Conservation (phyloP, 78 protist genomes). For the Thecamonas trahens region DNA sequence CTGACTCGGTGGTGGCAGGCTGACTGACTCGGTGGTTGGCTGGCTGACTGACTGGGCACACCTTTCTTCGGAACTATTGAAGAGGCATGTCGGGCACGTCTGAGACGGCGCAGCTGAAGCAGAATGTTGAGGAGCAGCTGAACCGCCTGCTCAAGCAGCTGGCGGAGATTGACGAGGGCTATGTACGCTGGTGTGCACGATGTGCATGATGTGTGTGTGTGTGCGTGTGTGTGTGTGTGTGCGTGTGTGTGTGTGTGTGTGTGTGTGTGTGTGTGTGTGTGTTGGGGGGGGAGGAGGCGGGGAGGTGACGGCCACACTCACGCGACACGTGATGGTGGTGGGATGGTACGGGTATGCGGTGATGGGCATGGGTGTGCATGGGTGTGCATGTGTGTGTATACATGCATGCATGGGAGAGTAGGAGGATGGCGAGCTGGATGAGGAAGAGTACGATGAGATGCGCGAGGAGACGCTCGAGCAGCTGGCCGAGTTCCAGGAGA, state of each 20-base stretch:
- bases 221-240: not conserved
- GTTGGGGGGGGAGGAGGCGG: not conserved
- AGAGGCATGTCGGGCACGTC: too few species aligned
- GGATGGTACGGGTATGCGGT: not conserved
- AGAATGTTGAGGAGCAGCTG: slow-evolving; percentile 32
- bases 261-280: not conserved
- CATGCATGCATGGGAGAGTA: not conserved
- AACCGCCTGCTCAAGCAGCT: slow-evolving; percentile 28
- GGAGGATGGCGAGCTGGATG: slow-evolving; percentile 18
- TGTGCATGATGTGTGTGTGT: not conserved
- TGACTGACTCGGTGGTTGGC: too few species aligned
- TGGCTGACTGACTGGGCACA: too few species aligned
- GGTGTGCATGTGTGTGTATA: not conserved
- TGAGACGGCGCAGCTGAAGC: slow-evolving; percentile 22
- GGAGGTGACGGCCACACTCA: not conserved
- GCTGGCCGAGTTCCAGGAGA: slow-evolving; percentile 60
- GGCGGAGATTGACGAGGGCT: slow-evolving; percentile 29
- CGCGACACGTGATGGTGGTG: not conserved
- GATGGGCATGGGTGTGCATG: not conserved
- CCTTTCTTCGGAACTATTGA: too few species aligned
- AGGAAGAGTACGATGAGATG: slow-evolving; percentile 57
- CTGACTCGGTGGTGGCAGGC: too few species aligned
- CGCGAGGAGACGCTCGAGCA: slow-evolving; percentile 64
- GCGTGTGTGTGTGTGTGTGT: not conserved
- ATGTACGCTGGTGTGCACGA: not conserved